A percentile compares a stretch with the other conserved stretches of the same genome.
These are phyloP conservation scores for Agroathelia rolfsii DNA, from an alignment of 1,284 basidiomycete genomes.

Conservation along the genomic window DNA sequence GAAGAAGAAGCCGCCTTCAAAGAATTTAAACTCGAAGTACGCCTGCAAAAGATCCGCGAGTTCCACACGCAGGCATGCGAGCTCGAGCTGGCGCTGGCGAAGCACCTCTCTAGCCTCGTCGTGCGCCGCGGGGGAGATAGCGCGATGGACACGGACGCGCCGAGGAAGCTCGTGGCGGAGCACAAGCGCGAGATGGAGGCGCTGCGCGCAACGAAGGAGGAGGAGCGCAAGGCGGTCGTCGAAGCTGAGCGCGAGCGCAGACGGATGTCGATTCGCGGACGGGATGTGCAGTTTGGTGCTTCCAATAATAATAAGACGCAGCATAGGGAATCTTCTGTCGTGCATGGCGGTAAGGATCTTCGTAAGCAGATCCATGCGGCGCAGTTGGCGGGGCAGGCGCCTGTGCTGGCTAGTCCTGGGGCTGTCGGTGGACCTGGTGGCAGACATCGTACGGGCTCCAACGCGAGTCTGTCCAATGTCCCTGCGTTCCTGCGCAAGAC, in stretches of 20 bases:
- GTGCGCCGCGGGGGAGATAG: conserved; percentile 19
- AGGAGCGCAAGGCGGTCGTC: conserved; percentile 36
- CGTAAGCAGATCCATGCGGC: conserved; percentile 6
- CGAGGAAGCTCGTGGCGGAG: conserved; percentile 25
- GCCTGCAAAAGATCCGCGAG: conserved; percentile 42
- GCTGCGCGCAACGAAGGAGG: conserved; percentile 37
- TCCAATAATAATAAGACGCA: conserved; percentile 7
- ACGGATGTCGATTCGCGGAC: conserved; percentile 25
- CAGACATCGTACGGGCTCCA: conserved; percentile 20
- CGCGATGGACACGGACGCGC: conserved; percentile 22
- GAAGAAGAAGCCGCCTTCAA: conserved; percentile 40
- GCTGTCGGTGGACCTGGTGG: not conserved
- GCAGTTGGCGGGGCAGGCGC: not conserved
- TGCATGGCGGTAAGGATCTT: conserved; percentile 10
- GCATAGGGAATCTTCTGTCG: conserved; percentile 11
- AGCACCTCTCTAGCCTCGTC: conserved; percentile 26
- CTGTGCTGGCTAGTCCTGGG: not conserved
- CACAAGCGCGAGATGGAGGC: conserved; percentile 38
- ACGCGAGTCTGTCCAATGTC: no score
- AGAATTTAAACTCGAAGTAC: conserved; percentile 36
- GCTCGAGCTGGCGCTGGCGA: conserved; percentile 35
- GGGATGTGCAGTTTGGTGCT: conserved; percentile 13
- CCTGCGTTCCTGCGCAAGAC: conserved; percentile 14
- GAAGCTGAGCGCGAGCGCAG: conserved; percentile 31
- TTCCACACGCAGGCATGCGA: conserved; percentile 42